Conservation (phyloP, 768 basidiomycete genomes). For the Termitomyces bulborhizus region DNA sequence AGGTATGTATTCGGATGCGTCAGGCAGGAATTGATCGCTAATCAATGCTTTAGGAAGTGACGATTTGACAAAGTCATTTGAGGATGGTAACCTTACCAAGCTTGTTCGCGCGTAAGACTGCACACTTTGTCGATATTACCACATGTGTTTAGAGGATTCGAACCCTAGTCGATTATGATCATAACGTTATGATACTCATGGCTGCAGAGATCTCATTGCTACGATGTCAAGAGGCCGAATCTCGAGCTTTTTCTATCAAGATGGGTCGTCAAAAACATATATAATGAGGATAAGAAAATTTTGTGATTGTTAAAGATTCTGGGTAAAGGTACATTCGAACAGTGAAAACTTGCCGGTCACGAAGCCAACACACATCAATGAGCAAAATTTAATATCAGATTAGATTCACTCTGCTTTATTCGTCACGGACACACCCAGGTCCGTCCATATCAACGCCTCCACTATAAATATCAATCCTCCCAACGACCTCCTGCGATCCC, state of each 20-base stretch:
- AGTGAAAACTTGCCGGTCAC: too few relatives aligned
- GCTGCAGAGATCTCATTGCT: too few relatives aligned
- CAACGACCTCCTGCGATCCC: conserved; percentile 16
- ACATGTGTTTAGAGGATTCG: background rate
- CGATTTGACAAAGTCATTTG: conserved; percentile 24
- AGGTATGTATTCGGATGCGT: conserved; percentile 26
- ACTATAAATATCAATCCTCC: conserved; percentile 14
- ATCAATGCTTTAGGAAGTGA: conserved; percentile 29
- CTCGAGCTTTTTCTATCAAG: background rate
- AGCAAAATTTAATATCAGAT: background rate
- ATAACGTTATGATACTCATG: background rate
- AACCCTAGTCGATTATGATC: background rate
- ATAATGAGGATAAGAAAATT: too few relatives aligned
- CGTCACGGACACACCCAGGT: too few relatives aligned
- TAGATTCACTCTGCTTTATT: too few relatives aligned
- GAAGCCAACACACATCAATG: too few relatives aligned
- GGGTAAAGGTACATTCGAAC: too few relatives aligned
- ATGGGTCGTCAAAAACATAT: background rate
- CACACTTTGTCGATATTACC: background rate
- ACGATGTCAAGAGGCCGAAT: background rate
- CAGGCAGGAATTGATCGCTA: background rate
- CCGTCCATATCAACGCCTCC: background rate
- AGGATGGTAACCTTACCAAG: conserved; percentile 20
- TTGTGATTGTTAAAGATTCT: too few relatives aligned
- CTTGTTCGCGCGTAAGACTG: conserved; percentile 25